These are phyloP conservation scores for Nyctanthes arbortristis DNA, from an alignment of 257 asterid genomes.

Conservation along the genomic window DNA sequence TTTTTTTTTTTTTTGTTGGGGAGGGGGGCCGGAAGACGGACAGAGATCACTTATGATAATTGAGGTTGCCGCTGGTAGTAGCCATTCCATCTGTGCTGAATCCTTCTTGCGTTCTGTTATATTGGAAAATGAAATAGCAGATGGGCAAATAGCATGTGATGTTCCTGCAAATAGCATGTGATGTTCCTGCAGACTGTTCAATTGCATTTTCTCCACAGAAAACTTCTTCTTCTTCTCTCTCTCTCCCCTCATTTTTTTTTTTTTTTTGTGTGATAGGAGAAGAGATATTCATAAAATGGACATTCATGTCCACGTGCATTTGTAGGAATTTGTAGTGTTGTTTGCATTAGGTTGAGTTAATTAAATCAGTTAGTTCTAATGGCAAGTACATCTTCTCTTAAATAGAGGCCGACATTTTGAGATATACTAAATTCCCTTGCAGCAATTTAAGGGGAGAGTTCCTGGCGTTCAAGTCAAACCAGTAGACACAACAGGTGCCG, in stretches of 20 bases:
- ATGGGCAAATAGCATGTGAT: neutral
- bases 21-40: no score
- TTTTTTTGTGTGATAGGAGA: neutral
- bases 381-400: neutral
- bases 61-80: neutral
- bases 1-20: no score
- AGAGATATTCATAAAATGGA: neutral
- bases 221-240: no score
- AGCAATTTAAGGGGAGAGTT: conserved; percentile 88
- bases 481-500: conserved; percentile 92
- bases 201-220: neutral
- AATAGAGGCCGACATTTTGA: neutral
- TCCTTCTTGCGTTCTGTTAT: neutral
- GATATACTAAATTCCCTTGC: conserved; percentile 21
- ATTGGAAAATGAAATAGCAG: conserved; percentile 8
- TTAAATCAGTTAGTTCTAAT: neutral
- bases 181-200: neutral
- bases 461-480: conserved; percentile 60
- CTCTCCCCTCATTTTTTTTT: no score
- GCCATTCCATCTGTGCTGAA: neutral
- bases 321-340: neutral
- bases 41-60: no score
- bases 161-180: no score
- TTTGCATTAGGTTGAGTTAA: conserved; percentile 5
- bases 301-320: neutral